These are phyloP conservation scores for Lactarius pseudohatsudake DNA, from an alignment of 768 basidiomycete genomes.

Conservation along the genomic window DNA sequence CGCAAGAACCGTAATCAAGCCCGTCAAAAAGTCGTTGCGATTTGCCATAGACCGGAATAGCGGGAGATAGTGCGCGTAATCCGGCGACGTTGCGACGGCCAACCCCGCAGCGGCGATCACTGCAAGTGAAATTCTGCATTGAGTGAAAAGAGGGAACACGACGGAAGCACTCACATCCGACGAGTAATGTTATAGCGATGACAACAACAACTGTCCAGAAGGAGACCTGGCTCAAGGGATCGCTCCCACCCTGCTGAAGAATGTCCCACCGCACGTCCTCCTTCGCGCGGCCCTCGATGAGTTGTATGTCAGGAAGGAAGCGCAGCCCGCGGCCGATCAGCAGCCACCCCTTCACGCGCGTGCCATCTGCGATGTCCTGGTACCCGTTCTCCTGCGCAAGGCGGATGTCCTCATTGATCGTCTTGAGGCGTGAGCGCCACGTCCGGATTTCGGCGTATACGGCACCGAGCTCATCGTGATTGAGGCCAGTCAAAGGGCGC, in stretches of 20 bases:
- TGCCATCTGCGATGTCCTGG: slow-evolving; percentile 70
- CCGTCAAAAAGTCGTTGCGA: slow-evolving; percentile 52
- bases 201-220: slow-evolving; percentile 60
- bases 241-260: slow-evolving; percentile 56
- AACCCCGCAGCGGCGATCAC: slow-evolving; percentile 73
- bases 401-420: slow-evolving; percentile 71
- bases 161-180: slow-evolving; percentile 55
- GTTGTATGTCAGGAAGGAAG: slow-evolving; percentile 58
- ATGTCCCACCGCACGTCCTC: slow-evolving; percentile 84
- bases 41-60: slow-evolving; percentile 58
- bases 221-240: slow-evolving; percentile 43
- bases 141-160: slow-evolving; percentile 3
- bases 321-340: slow-evolving; percentile 69
- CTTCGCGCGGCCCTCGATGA: slow-evolving; percentile 78
- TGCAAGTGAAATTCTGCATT: slow-evolving; percentile 32
- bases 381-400: slow-evolving; percentile 65
- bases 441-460: slow-evolving; percentile 70
- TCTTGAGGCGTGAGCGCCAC: slow-evolving; percentile 69
- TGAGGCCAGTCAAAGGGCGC: slow-evolving; percentile 68
- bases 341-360: slow-evolving; percentile 72
- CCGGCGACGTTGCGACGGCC: slow-evolving; percentile 64
- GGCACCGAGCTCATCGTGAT: slow-evolving; percentile 61
- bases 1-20: slow-evolving; percentile 64
- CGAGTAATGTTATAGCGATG: slow-evolving; percentile 51
- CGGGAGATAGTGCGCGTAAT: slow-evolving; percentile 67